Percentiles rank a stretch among this genome's conserved stretches.
Evolutionary conservation across 257 asterid genomes (phyloP).

Genomic region (Rhazya stricta): DNA sequence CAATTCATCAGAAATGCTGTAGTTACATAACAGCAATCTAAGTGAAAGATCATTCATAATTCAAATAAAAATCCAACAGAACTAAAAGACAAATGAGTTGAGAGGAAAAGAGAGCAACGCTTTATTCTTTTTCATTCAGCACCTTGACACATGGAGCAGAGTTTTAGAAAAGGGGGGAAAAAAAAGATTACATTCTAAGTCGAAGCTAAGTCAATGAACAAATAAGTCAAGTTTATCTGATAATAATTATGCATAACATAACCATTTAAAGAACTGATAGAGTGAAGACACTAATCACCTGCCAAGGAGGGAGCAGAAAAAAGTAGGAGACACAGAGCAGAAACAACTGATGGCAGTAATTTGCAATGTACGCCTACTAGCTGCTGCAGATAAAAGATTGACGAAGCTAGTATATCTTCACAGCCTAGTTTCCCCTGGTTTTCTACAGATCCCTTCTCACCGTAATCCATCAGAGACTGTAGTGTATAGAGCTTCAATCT

Average conservation of each 20-base stretch:
- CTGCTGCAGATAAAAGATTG: slow-evolving; percentile 68
- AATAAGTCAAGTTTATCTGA: background rate
- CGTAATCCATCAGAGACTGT: slow-evolving; percentile 45
- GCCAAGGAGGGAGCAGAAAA: slow-evolving; percentile 31
- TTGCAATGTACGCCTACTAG: slow-evolving; percentile 38
- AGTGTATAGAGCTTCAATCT: slow-evolving; percentile 33
- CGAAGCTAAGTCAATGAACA: background rate
- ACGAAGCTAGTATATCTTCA: slow-evolving; percentile 45
- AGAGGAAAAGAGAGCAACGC: background rate
- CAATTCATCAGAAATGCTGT: background rate
- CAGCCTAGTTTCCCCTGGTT: slow-evolving; percentile 21
- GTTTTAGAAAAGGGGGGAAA: background rate
- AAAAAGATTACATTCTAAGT: background rate
- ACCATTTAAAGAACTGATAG: background rate
- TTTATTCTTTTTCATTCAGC: background rate
- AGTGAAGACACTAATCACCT: slow-evolving; percentile 41
- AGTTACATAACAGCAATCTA: background rate
- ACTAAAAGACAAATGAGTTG: background rate
- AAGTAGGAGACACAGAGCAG: slow-evolving; percentile 70
- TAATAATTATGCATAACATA: background rate
- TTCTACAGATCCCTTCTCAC: slow-evolving; percentile 26
- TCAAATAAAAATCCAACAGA: no score
- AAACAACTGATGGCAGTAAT: slow-evolving; percentile 63
- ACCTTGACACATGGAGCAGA: background rate
- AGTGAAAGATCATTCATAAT: background rate